Evolutionary conservation across 768 basidiomycete species (phyloP), one percentile per base, ranked within the genome.

Genomic region (Lepiota venenata): DNA sequence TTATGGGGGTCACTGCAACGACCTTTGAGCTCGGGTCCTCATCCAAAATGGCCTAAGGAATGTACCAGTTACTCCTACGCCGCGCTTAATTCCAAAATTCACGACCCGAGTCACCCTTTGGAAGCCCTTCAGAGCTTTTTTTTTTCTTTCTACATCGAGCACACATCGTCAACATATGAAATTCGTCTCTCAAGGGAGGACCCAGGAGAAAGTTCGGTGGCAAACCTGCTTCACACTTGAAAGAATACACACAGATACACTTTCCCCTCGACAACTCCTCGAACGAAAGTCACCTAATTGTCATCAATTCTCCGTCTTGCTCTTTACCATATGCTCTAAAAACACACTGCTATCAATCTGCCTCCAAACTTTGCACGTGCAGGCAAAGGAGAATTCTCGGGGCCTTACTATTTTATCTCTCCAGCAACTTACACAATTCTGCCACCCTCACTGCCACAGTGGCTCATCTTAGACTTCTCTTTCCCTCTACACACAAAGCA

Each of bases 351-450:
- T 5, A 5, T 22, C 39, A 18, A 27, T 38, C 36, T 15, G 15
- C 32, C 32, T n/a, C 14, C 25, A 22, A 25, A 22, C 44, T 15
- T 20, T 27, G n/a, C 35, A 12, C 43, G 36, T 36, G n/a, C 16
- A 14, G 11, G 36, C 35, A 11, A 9, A 55, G 53, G 53, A 55
- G 41, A 42, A 48, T 48, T 55, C 53, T 55, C 53, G 53, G 53
- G 32, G 29, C 40, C 25, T 47, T 55, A 38, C 48, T 29, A 42
- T 46, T 22, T 47, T 52, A 14, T 39, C 11, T 48, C 10, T 32
- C 35, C 7, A 18, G 14, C 32, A 32, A 32, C 32, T 32, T 32
- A 32, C 32, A 10, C 39, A 39, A 40, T 38, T 12, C 39, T 18
- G 8, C 35, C 40, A 48, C 29, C 41, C 40, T 39, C 25, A 10